These are phyloP conservation scores for Fusarium sacchari DNA, from an alignment of 2,329 filamentous ascomycete genomes.

Conservation along the genomic window DNA sequence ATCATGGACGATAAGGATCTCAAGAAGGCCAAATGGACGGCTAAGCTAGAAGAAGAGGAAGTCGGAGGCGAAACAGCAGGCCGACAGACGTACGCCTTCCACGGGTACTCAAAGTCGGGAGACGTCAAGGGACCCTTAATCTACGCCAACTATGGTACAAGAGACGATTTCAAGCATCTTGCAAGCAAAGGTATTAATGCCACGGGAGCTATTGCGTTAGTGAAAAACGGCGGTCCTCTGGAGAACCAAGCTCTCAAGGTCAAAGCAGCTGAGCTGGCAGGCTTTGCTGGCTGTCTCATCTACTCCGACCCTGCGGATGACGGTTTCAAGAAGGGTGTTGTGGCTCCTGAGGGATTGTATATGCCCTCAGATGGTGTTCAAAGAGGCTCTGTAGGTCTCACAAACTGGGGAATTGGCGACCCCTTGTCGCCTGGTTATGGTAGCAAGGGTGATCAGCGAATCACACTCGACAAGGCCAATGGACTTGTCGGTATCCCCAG, in stretches of 20 bases:
- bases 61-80: conserved; percentile 69
- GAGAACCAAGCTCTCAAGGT: conserved; percentile 82
- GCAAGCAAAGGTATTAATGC: conserved; percentile 77
- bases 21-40: conserved; percentile 75
- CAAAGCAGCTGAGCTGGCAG: conserved; percentile 87
- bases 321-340: conserved; percentile 77
- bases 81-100: conserved; percentile 81
- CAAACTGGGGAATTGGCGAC: conserved; percentile 87
- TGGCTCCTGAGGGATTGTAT: conserved; percentile 80
- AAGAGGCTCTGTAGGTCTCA: conserved; percentile 81
- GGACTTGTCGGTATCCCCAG: conserved; percentile 88
- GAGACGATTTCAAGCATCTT: conserved; percentile 81
- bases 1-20: conserved; percentile 74
- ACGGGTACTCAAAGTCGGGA: conserved; percentile 87
- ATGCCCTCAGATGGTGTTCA: conserved; percentile 87
- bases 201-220: conserved; percentile 83
- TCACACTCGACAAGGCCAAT: conserved; percentile 74
- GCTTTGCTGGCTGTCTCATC: conserved; percentile 87
- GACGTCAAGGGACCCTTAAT: conserved; percentile 87
- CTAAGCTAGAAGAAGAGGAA: conserved; percentile 82
- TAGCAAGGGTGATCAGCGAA: conserved; percentile 72
- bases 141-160: conserved; percentile 91
- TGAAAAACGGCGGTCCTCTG: conserved; percentile 81
- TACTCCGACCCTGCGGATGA: conserved; percentile 92
- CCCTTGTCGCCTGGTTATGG: conserved; percentile 91